phyloP scores from a whole-genome alignment of 106 monocot species.

The Allium fistulosum region DNA sequence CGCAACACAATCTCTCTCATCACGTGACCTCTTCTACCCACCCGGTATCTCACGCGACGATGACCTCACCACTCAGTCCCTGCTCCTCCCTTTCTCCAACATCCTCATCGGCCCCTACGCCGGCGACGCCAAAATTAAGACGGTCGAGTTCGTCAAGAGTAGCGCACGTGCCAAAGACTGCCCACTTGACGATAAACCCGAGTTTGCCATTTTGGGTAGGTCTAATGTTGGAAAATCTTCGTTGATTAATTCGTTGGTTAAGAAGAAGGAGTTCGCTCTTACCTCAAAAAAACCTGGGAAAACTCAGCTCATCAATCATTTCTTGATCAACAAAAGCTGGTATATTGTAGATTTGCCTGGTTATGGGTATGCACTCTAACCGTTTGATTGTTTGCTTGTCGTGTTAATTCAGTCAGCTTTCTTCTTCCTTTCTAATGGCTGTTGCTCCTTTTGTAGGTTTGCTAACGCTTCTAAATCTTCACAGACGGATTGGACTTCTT shows the following conservation, averaged over 20 bases:
- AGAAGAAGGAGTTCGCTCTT: constrained; percentile 79
- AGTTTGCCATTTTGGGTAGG: constrained; percentile 88
- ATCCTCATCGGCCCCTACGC: constrained; percentile 93
- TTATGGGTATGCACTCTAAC: constrained; percentile 58
- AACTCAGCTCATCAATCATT: constrained; percentile 96
- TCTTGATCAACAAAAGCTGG: constrained; percentile 95
- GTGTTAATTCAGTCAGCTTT: neutral
- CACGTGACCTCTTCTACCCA: constrained; percentile 37
- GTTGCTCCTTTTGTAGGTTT: constrained; percentile 36
- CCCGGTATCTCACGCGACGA: constrained; percentile 39
- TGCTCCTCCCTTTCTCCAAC: constrained; percentile 90
- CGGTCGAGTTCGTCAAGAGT: constrained; percentile 83
- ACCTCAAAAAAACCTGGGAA: constrained; percentile 99
- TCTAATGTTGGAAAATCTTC: constrained; percentile 97
- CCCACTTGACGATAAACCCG: constrained; percentile 73
- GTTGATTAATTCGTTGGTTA: constrained; percentile 77
- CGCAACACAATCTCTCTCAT: neutral
- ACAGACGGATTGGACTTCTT: constrained; percentile 87
- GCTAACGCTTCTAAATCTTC: constrained; percentile 71
- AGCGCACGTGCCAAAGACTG: constrained; percentile 79
- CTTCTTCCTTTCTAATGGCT: neutral
- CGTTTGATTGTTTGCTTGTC: constrained; percentile 15
- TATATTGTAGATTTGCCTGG: constrained; percentile 96
- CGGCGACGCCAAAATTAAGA: constrained; percentile 70
- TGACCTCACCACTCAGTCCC: constrained; percentile 20